phyloP scores from a whole-genome alignment of 371 early-diverging fungal genomes.

The Scutellospora calospora region DNA sequence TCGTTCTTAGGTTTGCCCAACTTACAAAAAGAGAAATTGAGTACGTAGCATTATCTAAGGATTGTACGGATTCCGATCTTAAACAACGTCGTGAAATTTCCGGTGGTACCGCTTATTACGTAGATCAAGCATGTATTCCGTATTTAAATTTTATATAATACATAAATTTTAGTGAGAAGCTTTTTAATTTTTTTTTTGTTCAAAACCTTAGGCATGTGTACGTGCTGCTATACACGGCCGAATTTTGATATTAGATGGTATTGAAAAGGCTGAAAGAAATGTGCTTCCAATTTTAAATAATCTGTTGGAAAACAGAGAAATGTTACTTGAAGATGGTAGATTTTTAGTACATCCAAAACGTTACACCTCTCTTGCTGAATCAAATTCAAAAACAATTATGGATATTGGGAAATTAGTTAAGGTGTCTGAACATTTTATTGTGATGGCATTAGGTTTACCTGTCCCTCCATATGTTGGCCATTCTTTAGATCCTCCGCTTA shows the following conservation, averaged over 20 bases:
- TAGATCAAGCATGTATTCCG: constrained; percentile 73
- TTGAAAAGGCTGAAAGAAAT: constrained; percentile 89
- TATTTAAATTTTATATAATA: no score
- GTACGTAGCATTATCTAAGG: constrained; percentile 81
- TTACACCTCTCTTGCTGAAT: constrained; percentile 60
- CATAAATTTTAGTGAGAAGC: no score
- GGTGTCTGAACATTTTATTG: constrained; percentile 75
- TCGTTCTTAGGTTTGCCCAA: constrained; percentile 28
- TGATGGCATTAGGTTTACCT: constrained; percentile 84
- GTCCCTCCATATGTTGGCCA: constrained; percentile 83
- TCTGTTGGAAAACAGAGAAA: constrained; percentile 87
- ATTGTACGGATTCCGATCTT: constrained; percentile 82
- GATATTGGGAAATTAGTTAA: constrained; percentile 72
- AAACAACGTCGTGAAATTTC: constrained; percentile 86
- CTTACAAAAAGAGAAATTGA: constrained; percentile 72
- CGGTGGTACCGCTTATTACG: constrained; percentile 75
- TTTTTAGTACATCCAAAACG: constrained; percentile 76
- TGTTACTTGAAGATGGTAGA: constrained; percentile 87
- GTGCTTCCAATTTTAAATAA: constrained; percentile 90
- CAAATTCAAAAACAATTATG: constrained; percentile 45
- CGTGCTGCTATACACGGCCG: constrained; percentile 85
- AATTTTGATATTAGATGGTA: constrained; percentile 82
- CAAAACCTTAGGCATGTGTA: constrained; percentile 65
- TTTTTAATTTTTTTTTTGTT: no score
- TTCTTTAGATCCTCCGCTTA: constrained; percentile 85